phyloP scores from a whole-genome alignment of 2,329 filamentous ascomycete genomes.

The Drechslera avenae region DNA sequence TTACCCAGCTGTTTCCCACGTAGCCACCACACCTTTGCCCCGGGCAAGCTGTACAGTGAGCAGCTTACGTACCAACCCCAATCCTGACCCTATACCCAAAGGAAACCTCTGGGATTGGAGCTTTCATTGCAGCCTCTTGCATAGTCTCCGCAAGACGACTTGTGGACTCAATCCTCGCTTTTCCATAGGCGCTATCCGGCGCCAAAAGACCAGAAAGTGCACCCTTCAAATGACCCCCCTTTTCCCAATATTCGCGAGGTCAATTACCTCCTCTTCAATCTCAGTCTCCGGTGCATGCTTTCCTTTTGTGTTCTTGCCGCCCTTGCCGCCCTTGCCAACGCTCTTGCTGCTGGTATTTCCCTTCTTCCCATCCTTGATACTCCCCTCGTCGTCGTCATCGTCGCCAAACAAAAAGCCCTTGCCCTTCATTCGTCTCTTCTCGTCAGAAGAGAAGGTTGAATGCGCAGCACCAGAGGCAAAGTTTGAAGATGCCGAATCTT shows the following conservation, averaged over 20 bases:
- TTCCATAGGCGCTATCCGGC: neutral
- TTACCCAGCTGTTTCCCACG: neutral
- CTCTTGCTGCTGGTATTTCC: slow-evolving; percentile 29
- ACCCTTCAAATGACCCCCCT: slow-evolving; percentile 32
- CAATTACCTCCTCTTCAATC: slow-evolving; percentile 46
- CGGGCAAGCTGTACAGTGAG: neutral
- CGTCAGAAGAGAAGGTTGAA: slow-evolving; percentile 42
- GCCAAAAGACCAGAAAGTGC: neutral
- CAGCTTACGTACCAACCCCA: neutral
- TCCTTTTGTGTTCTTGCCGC: slow-evolving; percentile 24
- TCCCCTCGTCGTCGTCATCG: slow-evolving; percentile 44
- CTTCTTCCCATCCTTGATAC: slow-evolving; percentile 24
- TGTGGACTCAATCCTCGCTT: neutral
- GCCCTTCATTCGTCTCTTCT: slow-evolving; percentile 43
- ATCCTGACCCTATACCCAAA: neutral
- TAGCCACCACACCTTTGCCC: neutral
- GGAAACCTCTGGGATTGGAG: neutral
- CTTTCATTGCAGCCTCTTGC: slow-evolving; percentile 5
- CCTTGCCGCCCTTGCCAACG: slow-evolving; percentile 19
- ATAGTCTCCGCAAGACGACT: neutral
- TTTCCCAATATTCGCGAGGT: slow-evolving; percentile 43
- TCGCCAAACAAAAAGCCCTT: slow-evolving; percentile 51
- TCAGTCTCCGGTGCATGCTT: slow-evolving; percentile 34
- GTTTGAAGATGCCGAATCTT: slow-evolving; percentile 41
- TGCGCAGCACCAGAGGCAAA: slow-evolving; percentile 45